Conservation (phyloP, 345 rosid species). For the Draba incana region DNA sequence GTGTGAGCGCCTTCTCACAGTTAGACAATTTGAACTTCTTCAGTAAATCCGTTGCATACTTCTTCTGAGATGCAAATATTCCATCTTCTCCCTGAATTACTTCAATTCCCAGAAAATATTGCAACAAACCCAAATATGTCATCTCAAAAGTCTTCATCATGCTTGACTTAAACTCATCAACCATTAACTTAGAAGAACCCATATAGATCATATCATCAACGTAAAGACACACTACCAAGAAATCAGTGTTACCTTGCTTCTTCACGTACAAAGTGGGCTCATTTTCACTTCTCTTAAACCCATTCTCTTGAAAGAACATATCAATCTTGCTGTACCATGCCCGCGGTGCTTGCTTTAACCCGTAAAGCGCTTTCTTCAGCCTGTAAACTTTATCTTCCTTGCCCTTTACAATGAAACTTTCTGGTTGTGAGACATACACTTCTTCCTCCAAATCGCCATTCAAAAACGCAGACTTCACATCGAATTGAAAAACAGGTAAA, state of each 20-base stretch:
- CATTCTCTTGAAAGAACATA: background rate
- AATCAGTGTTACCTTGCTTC: background rate
- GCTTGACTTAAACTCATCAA: background rate
- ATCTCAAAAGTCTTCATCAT: background rate
- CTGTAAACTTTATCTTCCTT: background rate
- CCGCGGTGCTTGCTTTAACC: background rate
- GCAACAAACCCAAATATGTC: background rate
- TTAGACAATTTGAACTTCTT: background rate
- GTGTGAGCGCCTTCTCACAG: conserved; percentile 2
- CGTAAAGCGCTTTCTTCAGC: background rate
- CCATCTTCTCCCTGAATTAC: background rate
- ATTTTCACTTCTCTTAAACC: background rate
- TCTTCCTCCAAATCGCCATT: background rate
- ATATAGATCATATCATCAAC: background rate
- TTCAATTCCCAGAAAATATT: conserved; percentile 1
- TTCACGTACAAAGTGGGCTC: background rate
- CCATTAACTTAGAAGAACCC: background rate
- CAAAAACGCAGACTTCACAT: background rate
- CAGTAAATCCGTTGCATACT: background rate
- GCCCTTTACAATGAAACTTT: background rate
- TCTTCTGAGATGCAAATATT: background rate
- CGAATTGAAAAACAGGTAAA: background rate
- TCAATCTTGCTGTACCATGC: background rate
- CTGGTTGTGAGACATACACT: background rate
- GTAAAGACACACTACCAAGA: background rate